Conservation (phyloP, 129 eudicot genomes). For the Erigeron canadensis region DNA sequence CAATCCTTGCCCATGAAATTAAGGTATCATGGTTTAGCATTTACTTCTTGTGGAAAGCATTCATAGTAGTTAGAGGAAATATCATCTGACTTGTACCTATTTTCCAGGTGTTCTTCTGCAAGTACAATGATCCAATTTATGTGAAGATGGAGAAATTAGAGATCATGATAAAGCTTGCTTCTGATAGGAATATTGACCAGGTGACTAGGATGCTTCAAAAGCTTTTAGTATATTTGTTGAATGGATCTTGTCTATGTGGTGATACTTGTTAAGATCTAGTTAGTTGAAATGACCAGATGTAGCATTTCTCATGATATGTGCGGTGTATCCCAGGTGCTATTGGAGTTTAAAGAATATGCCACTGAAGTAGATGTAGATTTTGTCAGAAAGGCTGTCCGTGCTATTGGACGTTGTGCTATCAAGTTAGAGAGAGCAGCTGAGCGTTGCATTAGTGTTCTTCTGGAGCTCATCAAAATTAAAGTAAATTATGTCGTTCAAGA, state of each 20-base stretch:
- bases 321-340: conserved; percentile 57
- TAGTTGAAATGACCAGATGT: background rate
- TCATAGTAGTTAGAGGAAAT: background rate
- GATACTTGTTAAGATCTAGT: background rate
- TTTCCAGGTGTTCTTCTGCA: conserved; percentile 96
- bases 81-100: conserved; percentile 13
- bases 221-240: background rate
- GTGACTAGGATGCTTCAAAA: conserved; percentile 36
- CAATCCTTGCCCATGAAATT: conserved; percentile 99
- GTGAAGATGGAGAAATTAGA: conserved; percentile 99
- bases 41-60: conserved; percentile 17
- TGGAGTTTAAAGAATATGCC: conserved; percentile 98
- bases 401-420: conserved; percentile 99
- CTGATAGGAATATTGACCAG: conserved; percentile 97
- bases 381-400: conserved; percentile 98
- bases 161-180: conserved; percentile 98
- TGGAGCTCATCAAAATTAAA: conserved; percentile 94
- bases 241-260: background rate
- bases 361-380: conserved; percentile 99
- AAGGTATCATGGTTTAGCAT: conserved; percentile 50
- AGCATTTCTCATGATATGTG: background rate
- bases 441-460: conserved; percentile 95
- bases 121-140: conserved; percentile 97
- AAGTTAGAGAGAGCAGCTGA: conserved; percentile 99
- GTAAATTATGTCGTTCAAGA: conserved; percentile 98